Evolutionary conservation across 768 basidiomycete species (phyloP).

Genomic region (Clitopilus hobsonii): DNA sequence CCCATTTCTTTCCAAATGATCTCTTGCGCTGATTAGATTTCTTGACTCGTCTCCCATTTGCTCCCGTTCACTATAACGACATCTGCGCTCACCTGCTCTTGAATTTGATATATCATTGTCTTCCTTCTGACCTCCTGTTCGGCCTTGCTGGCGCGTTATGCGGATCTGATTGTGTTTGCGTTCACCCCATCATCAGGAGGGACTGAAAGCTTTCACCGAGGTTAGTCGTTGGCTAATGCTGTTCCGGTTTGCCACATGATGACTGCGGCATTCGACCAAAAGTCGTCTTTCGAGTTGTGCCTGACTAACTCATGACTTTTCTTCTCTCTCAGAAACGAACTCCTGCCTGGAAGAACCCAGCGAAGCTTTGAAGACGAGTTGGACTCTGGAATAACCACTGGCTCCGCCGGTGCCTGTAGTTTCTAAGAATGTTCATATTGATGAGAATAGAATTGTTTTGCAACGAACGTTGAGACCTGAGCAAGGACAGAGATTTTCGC

Average conservation of each 20-base stretch:
- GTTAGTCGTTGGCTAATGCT: constrained; percentile 27
- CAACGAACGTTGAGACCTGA: too few relatives aligned
- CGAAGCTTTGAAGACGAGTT: constrained; percentile 39
- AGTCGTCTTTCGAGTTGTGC: not conserved
- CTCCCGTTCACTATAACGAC: not conserved
- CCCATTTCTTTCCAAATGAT: constrained; percentile 1
- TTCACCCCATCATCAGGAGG: constrained; percentile 44
- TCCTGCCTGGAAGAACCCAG: constrained; percentile 54
- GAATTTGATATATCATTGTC: not conserved
- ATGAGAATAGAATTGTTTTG: too few relatives aligned
- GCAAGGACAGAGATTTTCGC: not conserved
- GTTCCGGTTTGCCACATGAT: not conserved
- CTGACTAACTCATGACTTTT: not conserved
- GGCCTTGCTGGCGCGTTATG: not conserved
- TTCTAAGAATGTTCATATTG: not conserved
- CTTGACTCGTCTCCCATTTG: constrained; percentile 4
- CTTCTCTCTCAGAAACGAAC: constrained; percentile 28
- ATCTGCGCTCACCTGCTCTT: not conserved
- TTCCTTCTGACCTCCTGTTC: not conserved
- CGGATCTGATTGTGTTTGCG: not conserved
- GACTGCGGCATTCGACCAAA: not conserved
- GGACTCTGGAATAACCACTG: not conserved
- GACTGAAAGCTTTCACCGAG: constrained; percentile 63
- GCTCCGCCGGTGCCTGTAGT: not conserved
- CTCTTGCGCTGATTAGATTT: not conserved